phyloP scores from a whole-genome alignment of 2,329 filamentous ascomycete species.

The Penicillium palitans region DNA sequence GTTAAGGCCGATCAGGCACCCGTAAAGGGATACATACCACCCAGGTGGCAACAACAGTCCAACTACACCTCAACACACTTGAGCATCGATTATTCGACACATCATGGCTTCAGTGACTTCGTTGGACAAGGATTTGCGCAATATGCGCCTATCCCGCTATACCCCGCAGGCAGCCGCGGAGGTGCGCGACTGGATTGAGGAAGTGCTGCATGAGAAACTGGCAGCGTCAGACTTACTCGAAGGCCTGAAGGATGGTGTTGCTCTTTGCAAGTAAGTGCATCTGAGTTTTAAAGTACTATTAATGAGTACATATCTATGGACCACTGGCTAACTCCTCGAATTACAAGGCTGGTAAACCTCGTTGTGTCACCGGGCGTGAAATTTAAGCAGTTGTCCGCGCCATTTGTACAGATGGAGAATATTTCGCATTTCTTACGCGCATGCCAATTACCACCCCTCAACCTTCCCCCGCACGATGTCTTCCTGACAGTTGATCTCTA shows the following conservation, averaged over 20 bases:
- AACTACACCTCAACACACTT: not conserved
- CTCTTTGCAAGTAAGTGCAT: constrained; percentile 76
- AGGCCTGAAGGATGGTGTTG: constrained; percentile 83
- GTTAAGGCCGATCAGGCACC: constrained; percentile 24
- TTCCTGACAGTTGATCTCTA: constrained; percentile 97
- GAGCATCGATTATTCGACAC: not conserved
- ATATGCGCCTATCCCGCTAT: constrained; percentile 87
- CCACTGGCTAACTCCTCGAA: constrained; percentile 26
- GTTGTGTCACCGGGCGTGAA: constrained; percentile 75
- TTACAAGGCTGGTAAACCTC: constrained; percentile 73
- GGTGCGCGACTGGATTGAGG: constrained; percentile 81
- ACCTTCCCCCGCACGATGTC: constrained; percentile 87
- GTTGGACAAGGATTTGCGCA: constrained; percentile 92
- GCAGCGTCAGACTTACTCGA: constrained; percentile 76
- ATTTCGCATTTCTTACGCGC: constrained; percentile 93
- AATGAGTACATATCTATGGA: not conserved
- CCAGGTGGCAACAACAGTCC: constrained; percentile 3
- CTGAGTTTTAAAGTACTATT: not conserved
- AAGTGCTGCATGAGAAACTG: constrained; percentile 71
- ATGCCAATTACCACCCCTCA: constrained; percentile 80
- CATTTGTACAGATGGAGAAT: constrained; percentile 99
- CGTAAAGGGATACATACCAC: constrained; percentile 21
- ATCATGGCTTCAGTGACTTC: constrained; percentile 90
- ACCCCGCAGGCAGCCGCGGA: constrained; percentile 88
- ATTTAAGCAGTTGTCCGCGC: constrained; percentile 91